Evolutionary conservation across 148 eudicot species (phyloP), one percentile per base, ranked within the genome.

Genomic region (Amaranthus cruentus): DNA sequence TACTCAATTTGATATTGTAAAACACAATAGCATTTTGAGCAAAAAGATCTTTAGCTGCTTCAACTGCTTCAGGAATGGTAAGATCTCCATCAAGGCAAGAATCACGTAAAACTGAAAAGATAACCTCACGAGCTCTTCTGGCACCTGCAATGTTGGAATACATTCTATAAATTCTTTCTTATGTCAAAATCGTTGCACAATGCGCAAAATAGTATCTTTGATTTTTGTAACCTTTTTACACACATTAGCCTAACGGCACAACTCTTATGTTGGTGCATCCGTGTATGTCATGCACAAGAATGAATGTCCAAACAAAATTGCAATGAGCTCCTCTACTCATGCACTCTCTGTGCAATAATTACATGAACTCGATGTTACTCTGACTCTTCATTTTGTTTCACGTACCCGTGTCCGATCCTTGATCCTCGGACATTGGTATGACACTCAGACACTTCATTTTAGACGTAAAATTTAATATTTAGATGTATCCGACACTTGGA

Each of bases 1-100:
- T 51, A 76, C 54, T 75, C 66, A 62, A 46, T 43, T 76, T 83
- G 46, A 89, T 82, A 81, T 84, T 87, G 85, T 96, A 96, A 67
- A 92, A 85, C 18, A 75, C 68, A 79, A 83, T 88, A 77, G 99
- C 83, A 84, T 96, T 96, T 28, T 85, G 83, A 52, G 88, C 76
- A 82, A 96, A 92, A 50, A 96, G 89, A 81, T 90, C 99, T 52
- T 74, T 87, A 55, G 81, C 96, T 46, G 94, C 99, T 83, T 88
- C 92, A 73, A 87, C 48, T 72, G 99, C 94, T 83, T 96, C 97
- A 55, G 86, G 64, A 78, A 90, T 73, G 60, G 97, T 86, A 80
- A 96, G 90, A 82, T 96, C 99, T 52, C 93, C 97, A 75, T 87
- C 89, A 51, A 69, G 75, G 75, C 92, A 90, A 66, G 97, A 87